Base-by-base conservation (phyloP, 2,329 filamentous ascomycete genomes). In the Cucurbitaria berberidis region DNA sequence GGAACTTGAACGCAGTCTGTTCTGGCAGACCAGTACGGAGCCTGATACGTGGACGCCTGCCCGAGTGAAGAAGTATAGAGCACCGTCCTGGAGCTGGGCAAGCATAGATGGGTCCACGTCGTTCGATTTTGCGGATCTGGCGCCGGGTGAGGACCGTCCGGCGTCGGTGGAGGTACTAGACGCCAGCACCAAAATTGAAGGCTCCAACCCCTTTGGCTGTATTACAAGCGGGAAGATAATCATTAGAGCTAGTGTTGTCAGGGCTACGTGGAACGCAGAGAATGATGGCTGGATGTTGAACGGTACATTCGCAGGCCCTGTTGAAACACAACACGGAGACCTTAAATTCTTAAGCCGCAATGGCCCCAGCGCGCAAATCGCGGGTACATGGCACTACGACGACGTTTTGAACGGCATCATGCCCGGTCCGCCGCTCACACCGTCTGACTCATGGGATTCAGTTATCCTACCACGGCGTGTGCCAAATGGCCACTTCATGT, bases 31-130 rank as follows among this genome's bases (percentile, higher is more conserved):
- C 16, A 27, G 29, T 16, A 46, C 32, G n/a, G 34, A 39, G 22
- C n/a, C 34, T 30, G 19, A 24, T n/a, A 35, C 7, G 18, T 15
- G 32, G 9, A 26, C 19, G 13, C 19, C 24, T 16, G 19, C 18
- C 3, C 34, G 43, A 15, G 43, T 46, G 21, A 45, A 45, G 29
- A 15, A 8, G 30, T 51, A 45, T 18, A 7, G 43, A 15, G 46
- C 47, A 13, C 52, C 51, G 24, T 49, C 22, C 15, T 54, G 51
- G 51, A 54, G 51, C 34, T 54, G 51, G 51, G 51, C 51, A 27
- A 49, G 46, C 29, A 16, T 45, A 6, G 29, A 50, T 26, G 26
- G 27, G 5, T 16, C 8, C 18, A 35, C 30, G 1, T 24, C 11
- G 4, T 45, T 13, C 5, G 9, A 16, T 3, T 45, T 45, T 24